Percentiles rank a stretch among this genome's conserved stretches.
Evolutionary conservation across 345 rosid genomes (phyloP).

Genomic region (Gossypium stocksii): DNA sequence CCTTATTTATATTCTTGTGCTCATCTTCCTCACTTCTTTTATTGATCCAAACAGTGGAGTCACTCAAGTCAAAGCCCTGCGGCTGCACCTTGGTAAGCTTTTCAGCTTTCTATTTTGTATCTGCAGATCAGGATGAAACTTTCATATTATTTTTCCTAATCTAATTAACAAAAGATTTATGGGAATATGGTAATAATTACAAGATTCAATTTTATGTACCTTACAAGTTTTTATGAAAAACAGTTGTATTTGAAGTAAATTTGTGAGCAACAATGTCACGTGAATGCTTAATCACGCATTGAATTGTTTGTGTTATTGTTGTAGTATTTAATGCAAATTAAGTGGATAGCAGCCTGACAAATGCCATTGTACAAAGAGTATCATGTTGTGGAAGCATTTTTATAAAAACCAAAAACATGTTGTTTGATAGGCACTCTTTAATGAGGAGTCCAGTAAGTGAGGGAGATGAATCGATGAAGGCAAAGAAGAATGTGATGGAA

Average conservation of each 20-base stretch:
- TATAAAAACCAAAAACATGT: too few relatives aligned
- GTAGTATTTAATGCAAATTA: not conserved
- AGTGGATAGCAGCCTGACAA: not conserved
- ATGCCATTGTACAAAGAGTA: too few relatives aligned
- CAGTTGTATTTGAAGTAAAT: not conserved
- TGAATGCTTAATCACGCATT: not conserved
- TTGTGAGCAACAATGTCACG: not conserved
- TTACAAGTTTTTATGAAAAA: too few relatives aligned
- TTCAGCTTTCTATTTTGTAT: not conserved
- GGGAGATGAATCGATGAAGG: not conserved
- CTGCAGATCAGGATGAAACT: not conserved
- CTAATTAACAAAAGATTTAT: too few relatives aligned
- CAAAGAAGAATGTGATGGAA: not conserved
- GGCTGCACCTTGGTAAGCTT: not conserved
- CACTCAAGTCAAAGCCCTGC: not conserved
- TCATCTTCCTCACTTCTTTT: not conserved
- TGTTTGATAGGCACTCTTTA: not conserved
- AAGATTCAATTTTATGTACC: too few relatives aligned
- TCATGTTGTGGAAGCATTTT: too few relatives aligned
- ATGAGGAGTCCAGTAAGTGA: not conserved
- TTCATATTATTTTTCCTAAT: not conserved
- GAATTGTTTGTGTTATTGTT: not conserved
- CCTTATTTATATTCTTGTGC: not conserved
- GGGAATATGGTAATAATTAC: too few relatives aligned
- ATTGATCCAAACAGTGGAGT: not conserved